Conservation (phyloP, 2,329 filamentous ascomycete genomes). For the Bertia moriformis region DNA sequence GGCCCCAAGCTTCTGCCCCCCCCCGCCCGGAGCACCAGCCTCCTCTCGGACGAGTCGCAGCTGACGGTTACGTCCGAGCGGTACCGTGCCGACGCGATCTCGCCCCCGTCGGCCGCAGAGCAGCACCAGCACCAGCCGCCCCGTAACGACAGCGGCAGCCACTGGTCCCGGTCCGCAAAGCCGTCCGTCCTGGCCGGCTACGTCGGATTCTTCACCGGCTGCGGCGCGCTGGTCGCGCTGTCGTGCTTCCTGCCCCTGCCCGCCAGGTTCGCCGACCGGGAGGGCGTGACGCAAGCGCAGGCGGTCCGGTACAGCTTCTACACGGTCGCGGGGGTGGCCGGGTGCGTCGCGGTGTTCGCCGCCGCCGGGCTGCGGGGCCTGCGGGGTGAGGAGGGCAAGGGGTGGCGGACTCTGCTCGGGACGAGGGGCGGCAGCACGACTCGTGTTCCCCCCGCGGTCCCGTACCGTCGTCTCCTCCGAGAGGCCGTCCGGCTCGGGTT, state of each 20-base stretch:
- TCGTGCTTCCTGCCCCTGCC: slow-evolving; percentile 75
- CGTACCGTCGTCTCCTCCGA: slow-evolving; percentile 44
- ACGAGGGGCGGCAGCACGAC: slow-evolving; percentile 8
- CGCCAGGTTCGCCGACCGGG: slow-evolving; percentile 56
- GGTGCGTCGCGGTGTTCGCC: slow-evolving; percentile 61
- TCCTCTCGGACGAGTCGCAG: too few relatives aligned
- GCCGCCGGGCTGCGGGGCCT: slow-evolving; percentile 60
- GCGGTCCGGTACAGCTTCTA: slow-evolving; percentile 80
- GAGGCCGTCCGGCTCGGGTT: slow-evolving; percentile 57
- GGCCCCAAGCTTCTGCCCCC: slow-evolving; percentile 8
- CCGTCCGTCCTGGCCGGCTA: slow-evolving; percentile 62
- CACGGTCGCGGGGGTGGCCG: slow-evolving; percentile 59
- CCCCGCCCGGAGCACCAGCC: slow-evolving; percentile 8
- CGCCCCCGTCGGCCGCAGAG: slow-evolving; percentile 8
- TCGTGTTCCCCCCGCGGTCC: slow-evolving; percentile 9
- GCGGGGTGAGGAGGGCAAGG: slow-evolving; percentile 65
- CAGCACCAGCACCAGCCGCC: slow-evolving; percentile 3
- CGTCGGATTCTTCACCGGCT: slow-evolving; percentile 84
- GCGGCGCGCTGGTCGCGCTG: slow-evolving; percentile 76
- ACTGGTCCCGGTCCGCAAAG: slow-evolving; percentile 19
- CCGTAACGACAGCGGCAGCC: slow-evolving; percentile 4
- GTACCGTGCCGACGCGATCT: too few relatives aligned
- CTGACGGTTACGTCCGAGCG: slow-evolving; percentile 2
- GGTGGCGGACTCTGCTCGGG: slow-evolving; percentile 44
- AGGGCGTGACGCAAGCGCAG: slow-evolving; percentile 57